These are phyloP conservation scores for Plasmodium blacklocki DNA, from an alignment of 169 alveolate genomes.

Conservation along the genomic window DNA sequence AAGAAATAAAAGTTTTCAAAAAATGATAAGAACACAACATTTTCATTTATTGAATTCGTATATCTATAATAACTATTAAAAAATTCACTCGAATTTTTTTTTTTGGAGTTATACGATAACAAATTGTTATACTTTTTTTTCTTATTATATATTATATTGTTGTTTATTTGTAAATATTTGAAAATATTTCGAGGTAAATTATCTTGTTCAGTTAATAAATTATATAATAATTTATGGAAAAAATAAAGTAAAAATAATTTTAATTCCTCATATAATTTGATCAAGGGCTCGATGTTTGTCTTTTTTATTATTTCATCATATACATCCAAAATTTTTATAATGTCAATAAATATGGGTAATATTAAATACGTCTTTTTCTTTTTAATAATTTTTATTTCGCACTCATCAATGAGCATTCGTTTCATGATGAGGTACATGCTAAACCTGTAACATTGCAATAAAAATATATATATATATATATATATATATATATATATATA, in stretches of 20 bases:
- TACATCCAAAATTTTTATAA: slow-evolving; percentile 66
- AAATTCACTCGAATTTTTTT: slow-evolving; percentile 20
- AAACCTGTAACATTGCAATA: slow-evolving; percentile 23
- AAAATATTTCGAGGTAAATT: slow-evolving; percentile 50
- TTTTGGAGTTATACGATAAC: slow-evolving; percentile 11
- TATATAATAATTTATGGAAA: slow-evolving; percentile 63
- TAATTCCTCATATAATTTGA: slow-evolving; percentile 56
- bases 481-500: background rate
- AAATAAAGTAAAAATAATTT: slow-evolving; percentile 62
- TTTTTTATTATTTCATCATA: slow-evolving; percentile 74
- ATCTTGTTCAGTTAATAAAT: slow-evolving; percentile 67
- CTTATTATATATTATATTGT: slow-evolving; percentile 27
- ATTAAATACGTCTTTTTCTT: slow-evolving; percentile 49
- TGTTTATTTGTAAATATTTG: slow-evolving; percentile 71
- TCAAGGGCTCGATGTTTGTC: slow-evolving; percentile 40
- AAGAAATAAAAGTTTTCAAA: slow-evolving; percentile 52
- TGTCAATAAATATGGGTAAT: slow-evolving; percentile 67
- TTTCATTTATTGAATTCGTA: slow-evolving; percentile 56
- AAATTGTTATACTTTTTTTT: slow-evolving; percentile 29
- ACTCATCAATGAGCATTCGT: slow-evolving; percentile 73
- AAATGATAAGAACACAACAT: slow-evolving; percentile 45
- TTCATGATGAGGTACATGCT: slow-evolving; percentile 64
- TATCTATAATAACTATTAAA: slow-evolving; percentile 56
- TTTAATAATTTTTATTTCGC: slow-evolving; percentile 72
- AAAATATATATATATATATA: background rate